Base-by-base conservation (phyloP, 805 yeast species). In the Ogataea philodendri region DNA sequence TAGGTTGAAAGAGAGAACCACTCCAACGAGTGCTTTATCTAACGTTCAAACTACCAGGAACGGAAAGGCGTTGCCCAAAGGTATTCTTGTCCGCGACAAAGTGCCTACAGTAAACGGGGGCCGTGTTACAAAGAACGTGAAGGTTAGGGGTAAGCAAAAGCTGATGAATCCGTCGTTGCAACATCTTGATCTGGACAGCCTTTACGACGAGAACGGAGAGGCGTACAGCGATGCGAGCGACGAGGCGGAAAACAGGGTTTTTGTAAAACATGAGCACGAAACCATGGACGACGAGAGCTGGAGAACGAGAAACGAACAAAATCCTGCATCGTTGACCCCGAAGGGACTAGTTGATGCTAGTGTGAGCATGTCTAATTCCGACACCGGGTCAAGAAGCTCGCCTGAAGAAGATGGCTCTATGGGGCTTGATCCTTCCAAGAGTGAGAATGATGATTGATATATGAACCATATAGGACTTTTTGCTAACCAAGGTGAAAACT, bases 241-340 rank as follows among this genome's bases (percentile, higher is more conserved):
- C 8, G 38, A 44, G 21, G 19, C 32, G 3, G 57, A 59, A 7
- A 62, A 67, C 10, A 56, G 68, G 5, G 79, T 78, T 42, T 49
- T 76, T 7, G 44, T 66, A 0, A 67, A 67, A 15, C 80, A 18
- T 26, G 35, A 29, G 14, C 32, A 24, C 20, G 32, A 24, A 15
- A 27, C 23, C n/a, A 10, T 27, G 4, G 28, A 27, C 8, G 35
- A 38, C 5, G 22, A 17, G 2, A 30, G 9, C 7, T 39, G 41
- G 42, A 37, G 34, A 15, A 16, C 38, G 5, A 35, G 26, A 11
- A 22, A 32, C 23, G 32, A 17, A 19, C 26, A 33, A 3, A 23
- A 21, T n/a, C 25, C 39, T 9, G 25, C 39, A 15, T 28, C 28
- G 22, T 5, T 30, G 21, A 23, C 39, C 7, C 23, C 39, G 3